These are phyloP conservation scores for Filobasidium wieringae DNA, from an alignment of 768 basidiomycete genomes.

Conservation along the genomic window DNA sequence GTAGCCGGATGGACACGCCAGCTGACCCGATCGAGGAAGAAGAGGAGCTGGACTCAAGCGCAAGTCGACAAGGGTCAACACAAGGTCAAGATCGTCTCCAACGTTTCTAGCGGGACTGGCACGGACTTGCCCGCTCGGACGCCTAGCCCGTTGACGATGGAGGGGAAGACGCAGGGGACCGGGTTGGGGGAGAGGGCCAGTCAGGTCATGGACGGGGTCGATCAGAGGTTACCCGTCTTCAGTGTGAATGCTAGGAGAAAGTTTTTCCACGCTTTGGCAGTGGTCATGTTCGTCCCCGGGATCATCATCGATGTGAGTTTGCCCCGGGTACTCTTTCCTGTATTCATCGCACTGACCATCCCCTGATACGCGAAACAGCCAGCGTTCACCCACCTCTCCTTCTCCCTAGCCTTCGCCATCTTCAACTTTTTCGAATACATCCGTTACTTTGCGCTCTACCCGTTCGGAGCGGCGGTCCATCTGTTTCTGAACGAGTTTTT, in stretches of 20 bases:
- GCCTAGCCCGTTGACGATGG: slow-evolving; percentile 1
- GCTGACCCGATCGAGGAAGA: slow-evolving; percentile 61
- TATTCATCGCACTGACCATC: neutral
- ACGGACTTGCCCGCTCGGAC: slow-evolving; percentile 5
- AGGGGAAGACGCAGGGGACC: slow-evolving; percentile 15
- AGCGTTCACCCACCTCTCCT: slow-evolving; percentile 87
- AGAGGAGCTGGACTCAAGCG: slow-evolving; percentile 42
- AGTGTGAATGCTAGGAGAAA: slow-evolving; percentile 85
- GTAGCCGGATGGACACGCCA: slow-evolving; percentile 94
- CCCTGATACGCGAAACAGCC: slow-evolving; percentile 48
- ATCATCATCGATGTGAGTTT: slow-evolving; percentile 74
- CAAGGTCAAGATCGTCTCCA: slow-evolving; percentile 46
- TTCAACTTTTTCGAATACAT: slow-evolving; percentile 96
- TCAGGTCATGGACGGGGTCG: slow-evolving; percentile 57
- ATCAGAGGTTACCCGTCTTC: slow-evolving; percentile 79
- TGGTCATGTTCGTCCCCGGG: slow-evolving; percentile 92
- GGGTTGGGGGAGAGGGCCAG: slow-evolving; percentile 24
- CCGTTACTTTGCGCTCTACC: slow-evolving; percentile 96
- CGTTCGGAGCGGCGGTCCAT: slow-evolving; percentile 83
- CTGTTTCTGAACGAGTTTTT: slow-evolving; percentile 96
- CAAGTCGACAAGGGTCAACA: slow-evolving; percentile 14
- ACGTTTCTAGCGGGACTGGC: neutral
- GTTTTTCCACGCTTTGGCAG: slow-evolving; percentile 91
- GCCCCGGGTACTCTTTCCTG: too few species aligned
- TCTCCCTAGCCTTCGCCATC: slow-evolving; percentile 84